Percentiles rank a stretch among this genome's conserved stretches.
These are phyloP conservation scores for Paramecium biaurelia DNA, from an alignment of 73 alveolate species.

Conservation along the genomic window DNA sequence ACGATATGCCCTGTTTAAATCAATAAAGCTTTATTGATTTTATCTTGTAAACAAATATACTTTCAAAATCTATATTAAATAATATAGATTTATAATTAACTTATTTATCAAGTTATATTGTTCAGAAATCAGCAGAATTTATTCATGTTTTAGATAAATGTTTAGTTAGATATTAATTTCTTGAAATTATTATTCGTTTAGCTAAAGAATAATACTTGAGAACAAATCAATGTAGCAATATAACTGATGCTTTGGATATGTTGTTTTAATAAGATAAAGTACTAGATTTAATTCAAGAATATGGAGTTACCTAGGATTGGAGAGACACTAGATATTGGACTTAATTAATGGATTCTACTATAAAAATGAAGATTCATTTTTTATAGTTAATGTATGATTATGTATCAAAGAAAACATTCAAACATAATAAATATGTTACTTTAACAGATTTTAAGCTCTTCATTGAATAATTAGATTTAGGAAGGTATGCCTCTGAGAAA, in stretches of 20 bases:
- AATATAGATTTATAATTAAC: slow-evolving; percentile 28
- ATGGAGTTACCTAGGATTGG: slow-evolving; percentile 44
- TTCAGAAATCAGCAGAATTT: slow-evolving; percentile 2
- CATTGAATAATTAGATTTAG: not conserved
- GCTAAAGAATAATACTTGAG: slow-evolving; percentile 43
- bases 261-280: slow-evolving; percentile 6
- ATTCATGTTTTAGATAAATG: slow-evolving; percentile 16
- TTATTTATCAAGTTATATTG: slow-evolving; percentile 40
- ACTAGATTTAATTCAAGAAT: not conserved
- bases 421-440: slow-evolving; percentile 25
- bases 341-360: slow-evolving; percentile 33
- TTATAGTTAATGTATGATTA: slow-evolving; percentile 7
- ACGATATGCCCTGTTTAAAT: not conserved
- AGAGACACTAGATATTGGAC: slow-evolving; percentile 51
- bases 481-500: slow-evolving; percentile 65
- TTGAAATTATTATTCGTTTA: slow-evolving; percentile 2
- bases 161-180: slow-evolving; percentile 33
- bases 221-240: not conserved
- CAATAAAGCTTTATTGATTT: slow-evolving; percentile 3
- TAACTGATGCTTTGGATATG: not conserved
- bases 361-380: not conserved
- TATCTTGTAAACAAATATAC: not conserved
- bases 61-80: not conserved
- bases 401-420: slow-evolving; percentile 20
- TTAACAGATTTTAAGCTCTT: slow-evolving; percentile 3